These are phyloP conservation scores for Neckera pumila DNA, from an alignment of 225 moss, liverwort and hornwort genomes.

Conservation along the genomic window DNA sequence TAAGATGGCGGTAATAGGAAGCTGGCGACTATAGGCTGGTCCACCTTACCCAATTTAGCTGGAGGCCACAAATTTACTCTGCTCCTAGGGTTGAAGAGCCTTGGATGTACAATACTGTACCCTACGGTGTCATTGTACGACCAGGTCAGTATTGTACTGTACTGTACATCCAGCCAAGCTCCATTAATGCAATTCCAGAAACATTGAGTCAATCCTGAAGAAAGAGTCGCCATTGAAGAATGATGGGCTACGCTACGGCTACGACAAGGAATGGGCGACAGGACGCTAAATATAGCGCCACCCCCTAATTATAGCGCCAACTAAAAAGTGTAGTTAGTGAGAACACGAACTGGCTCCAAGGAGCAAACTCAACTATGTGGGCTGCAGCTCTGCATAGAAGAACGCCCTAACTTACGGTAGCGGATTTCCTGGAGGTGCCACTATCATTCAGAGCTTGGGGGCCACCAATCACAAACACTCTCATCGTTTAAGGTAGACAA, in stretches of 20 bases:
- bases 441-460: background rate
- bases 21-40: no score
- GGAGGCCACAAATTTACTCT: background rate
- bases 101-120: background rate
- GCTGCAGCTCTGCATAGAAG: background rate
- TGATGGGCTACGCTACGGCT: background rate
- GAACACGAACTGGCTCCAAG: background rate
- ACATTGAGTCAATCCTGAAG: background rate
- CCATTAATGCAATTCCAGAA: background rate
- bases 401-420: background rate
- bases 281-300: background rate
- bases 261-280: background rate
- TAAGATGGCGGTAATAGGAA: no score
- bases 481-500: no score
- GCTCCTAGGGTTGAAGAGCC: background rate
- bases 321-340: background rate
- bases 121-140: background rate
- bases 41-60: no score
- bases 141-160: rapidly evolving
- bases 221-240: background rate
- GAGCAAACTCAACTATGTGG: no score
- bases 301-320: background rate
- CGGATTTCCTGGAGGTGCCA: background rate
- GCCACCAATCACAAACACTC: background rate
- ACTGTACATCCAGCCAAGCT: background rate